Percentiles rank a stretch among this genome's conserved stretches.
Conservation (phyloP, 305 asterid genomes). For the Ilex paraguariensis region DNA sequence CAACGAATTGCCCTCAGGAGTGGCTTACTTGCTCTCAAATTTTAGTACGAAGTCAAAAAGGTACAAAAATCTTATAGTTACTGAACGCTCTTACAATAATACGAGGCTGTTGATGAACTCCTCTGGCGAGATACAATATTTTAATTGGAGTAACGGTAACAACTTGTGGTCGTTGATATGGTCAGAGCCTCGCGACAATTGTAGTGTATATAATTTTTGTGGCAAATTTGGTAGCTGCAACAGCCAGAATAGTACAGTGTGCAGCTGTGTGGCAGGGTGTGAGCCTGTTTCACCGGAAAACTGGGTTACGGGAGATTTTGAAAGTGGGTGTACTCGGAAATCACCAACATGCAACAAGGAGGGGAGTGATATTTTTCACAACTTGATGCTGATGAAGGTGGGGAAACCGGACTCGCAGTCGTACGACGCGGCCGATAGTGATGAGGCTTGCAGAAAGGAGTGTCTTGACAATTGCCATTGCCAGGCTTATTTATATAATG, state of each 20-base stretch:
- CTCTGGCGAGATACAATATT: neutral
- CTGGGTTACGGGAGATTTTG: conserved; percentile 7
- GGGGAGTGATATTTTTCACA: conserved; percentile 12
- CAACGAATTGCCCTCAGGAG: neutral
- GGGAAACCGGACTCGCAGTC: conserved; percentile 24
- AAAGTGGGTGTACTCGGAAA: conserved; percentile 23
- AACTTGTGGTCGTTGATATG: neutral
- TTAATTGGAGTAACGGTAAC: neutral
- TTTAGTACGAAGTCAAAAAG: neutral
- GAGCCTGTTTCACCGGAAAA: conserved; percentile 12
- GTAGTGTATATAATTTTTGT: neutral
- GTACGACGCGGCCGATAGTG: neutral
- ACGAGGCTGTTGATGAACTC: neutral
- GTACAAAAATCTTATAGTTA: too few relatives aligned
- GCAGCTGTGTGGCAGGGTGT: conserved; percentile 24
- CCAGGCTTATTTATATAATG: conserved; percentile 16
- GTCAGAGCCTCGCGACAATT: neutral
- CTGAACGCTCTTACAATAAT: too few relatives aligned
- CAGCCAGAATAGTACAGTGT: neutral
- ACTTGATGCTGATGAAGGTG: conserved; percentile 18
- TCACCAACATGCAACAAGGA: conserved; percentile 13
- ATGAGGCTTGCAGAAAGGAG: conserved; percentile 8
- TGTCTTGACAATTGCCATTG: conserved; percentile 25
- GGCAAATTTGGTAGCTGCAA: conserved; percentile 22
- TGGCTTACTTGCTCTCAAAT: neutral